Evolutionary conservation across 495 filamentous ascomycete species (phyloP).

Genomic region (Aspergillus saccharolyticus): DNA sequence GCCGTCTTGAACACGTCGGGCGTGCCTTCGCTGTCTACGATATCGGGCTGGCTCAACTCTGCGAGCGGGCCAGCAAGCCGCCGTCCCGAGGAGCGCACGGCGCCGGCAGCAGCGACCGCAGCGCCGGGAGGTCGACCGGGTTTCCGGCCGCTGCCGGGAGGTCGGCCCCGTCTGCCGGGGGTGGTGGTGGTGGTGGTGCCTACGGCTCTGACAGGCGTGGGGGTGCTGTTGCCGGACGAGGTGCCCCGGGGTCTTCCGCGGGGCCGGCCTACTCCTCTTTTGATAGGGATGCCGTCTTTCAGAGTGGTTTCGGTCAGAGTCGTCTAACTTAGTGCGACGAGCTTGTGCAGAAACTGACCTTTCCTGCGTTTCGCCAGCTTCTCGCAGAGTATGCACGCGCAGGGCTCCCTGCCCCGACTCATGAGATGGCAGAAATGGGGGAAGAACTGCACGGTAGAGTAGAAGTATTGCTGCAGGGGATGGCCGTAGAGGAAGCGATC

Average conservation of each 20-base stretch:
- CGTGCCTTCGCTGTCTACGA: constrained; percentile 36
- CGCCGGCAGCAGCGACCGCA: too few species aligned
- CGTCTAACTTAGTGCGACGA: too few species aligned
- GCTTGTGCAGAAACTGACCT: constrained; percentile 10
- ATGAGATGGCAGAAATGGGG: constrained; percentile 56
- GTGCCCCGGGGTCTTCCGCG: constrained; percentile 3
- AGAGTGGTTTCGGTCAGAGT: too few species aligned
- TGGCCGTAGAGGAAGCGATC: constrained; percentile 55
- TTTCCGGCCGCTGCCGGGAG: background rate
- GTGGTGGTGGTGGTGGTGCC: too few species aligned
- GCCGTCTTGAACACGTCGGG: constrained; percentile 48
- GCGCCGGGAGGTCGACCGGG: background rate
- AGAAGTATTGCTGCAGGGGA: constrained; percentile 44
- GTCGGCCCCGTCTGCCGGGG: constrained; percentile 15
- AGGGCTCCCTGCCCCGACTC: constrained; percentile 34
- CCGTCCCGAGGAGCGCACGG: background rate
- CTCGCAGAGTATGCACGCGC: constrained; percentile 37
- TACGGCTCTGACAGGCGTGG: background rate
- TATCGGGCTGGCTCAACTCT: background rate
- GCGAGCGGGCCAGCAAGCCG: constrained; percentile 1
- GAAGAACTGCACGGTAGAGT: constrained; percentile 50
- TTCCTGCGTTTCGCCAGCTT: constrained; percentile 15
- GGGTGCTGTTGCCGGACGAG: background rate
- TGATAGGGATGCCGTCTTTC: background rate
- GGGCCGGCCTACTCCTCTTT: background rate